These are phyloP conservation scores for Candida tunisiensis DNA, from an alignment of 1,139 yeast genomes.

Conservation along the genomic window DNA sequence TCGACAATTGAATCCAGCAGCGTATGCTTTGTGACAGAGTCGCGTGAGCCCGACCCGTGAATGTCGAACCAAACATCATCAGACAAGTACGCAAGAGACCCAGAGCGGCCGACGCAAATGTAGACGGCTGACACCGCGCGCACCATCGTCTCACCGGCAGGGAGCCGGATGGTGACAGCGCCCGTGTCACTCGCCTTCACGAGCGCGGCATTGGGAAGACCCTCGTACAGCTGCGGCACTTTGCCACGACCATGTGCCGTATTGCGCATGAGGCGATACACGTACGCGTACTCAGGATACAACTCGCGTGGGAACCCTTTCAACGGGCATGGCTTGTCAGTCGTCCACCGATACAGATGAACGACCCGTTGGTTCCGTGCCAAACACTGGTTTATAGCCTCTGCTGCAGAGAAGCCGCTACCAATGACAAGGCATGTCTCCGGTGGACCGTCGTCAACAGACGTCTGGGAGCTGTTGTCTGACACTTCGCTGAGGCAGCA, in stretches of 20 bases:
- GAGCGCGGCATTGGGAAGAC: conserved; percentile 14
- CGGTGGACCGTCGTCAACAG: conserved; percentile 2
- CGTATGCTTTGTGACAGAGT: conserved; percentile 1
- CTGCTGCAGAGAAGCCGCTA: conserved; percentile 21
- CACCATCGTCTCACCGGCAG: conserved; percentile 5
- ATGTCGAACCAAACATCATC: neutral
- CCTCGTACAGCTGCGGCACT: no score
- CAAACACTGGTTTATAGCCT: conserved; percentile 12
- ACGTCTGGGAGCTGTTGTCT: neutral
- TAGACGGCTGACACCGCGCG: conserved; percentile 7
- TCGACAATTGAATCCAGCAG: conserved; percentile 1
- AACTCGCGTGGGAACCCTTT: conserved; percentile 15
- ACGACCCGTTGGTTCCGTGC: conserved; percentile 5
- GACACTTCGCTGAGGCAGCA: neutral
- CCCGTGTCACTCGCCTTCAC: conserved; percentile 9
- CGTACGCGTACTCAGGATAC: conserved; percentile 18
- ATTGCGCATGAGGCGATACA: conserved; percentile 15
- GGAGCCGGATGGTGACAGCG: conserved; percentile 6
- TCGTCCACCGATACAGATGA: conserved; percentile 17
- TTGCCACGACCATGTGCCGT: no score
- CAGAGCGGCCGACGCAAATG: conserved; percentile 14
- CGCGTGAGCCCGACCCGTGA: no score
- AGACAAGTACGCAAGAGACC: conserved; percentile 10
- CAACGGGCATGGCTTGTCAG: conserved; percentile 11
- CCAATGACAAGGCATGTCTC: conserved; percentile 19